phyloP scores from a whole-genome alignment of 495 filamentous ascomycete genomes.

The Hypomontagnella submonticulosa region DNA sequence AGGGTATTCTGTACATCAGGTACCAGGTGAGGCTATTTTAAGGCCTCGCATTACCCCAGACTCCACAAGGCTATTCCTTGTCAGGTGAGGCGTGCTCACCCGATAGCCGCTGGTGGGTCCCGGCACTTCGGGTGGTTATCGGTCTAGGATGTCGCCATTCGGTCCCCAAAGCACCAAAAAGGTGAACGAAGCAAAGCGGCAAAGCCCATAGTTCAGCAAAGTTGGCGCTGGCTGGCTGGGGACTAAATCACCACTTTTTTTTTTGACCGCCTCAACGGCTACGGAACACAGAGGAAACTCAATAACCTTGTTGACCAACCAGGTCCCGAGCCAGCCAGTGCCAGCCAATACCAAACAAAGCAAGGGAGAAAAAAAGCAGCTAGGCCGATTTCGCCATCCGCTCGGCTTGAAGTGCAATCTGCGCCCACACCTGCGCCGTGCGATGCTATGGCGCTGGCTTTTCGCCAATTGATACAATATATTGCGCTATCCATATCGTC shows the following conservation, averaged over 20 bases:
- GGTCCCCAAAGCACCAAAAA: slow-evolving; percentile 38
- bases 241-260: slow-evolving; percentile 26
- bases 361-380: slow-evolving; percentile 15
- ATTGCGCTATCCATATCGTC: background rate
- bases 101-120: slow-evolving; percentile 38
- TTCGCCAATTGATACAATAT: too few relatives aligned
- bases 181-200: slow-evolving; percentile 17
- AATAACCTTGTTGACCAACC: background rate
- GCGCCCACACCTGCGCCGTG: too few relatives aligned
- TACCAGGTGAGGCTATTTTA: slow-evolving; percentile 33
- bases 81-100: slow-evolving; percentile 8
- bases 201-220: slow-evolving; percentile 23
- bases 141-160: slow-evolving; percentile 42
- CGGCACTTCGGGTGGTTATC: slow-evolving; percentile 39
- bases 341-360: slow-evolving; percentile 16
- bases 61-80: slow-evolving; percentile 33
- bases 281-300: background rate
- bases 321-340: slow-evolving; percentile 6
- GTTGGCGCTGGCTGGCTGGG: slow-evolving; percentile 24
- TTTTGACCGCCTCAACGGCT: slow-evolving; percentile 32
- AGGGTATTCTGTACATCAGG: slow-evolving; percentile 19
- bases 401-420: slow-evolving; percentile 27
- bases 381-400: slow-evolving; percentile 43
- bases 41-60: slow-evolving; percentile 37
- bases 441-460: too few relatives aligned